These are phyloP conservation scores for Wickerhamomyces strasburgensis DNA, from an alignment of 805 yeast species.

Conservation along the genomic window DNA sequence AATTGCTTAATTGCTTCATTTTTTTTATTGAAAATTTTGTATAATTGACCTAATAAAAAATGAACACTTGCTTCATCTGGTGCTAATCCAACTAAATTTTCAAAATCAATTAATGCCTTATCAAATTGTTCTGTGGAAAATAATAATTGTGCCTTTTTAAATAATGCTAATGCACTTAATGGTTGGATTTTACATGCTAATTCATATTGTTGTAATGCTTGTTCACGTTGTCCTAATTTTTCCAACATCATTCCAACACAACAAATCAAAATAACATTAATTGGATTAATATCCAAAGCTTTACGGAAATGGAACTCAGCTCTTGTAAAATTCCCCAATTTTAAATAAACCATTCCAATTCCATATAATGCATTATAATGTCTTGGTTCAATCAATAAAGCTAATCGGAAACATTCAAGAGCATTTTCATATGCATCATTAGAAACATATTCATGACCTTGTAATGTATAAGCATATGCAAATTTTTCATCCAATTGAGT, in stretches of 20 bases:
- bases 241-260: conserved; percentile 94
- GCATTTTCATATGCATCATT: conserved; percentile 92
- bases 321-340: conserved; percentile 74
- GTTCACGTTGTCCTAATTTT: conserved; percentile 57
- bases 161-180: conserved; percentile 75
- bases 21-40: conserved; percentile 68
- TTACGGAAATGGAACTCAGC: conserved; percentile 86
- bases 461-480: conserved; percentile 86
- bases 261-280: conserved; percentile 81
- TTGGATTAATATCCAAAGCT: conserved; percentile 86
- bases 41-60: conserved; percentile 80
- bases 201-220: conserved; percentile 78
- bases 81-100: conserved; percentile 64
- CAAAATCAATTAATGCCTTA: conserved; percentile 71
- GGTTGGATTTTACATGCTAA: conserved; percentile 84
- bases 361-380: conserved; percentile 96
- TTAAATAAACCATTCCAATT: conserved; percentile 87
- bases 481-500: conserved; percentile 60
- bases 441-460: conserved; percentile 87
- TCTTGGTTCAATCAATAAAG: conserved; percentile 68
- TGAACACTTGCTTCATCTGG: conserved; percentile 96
- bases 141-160: conserved; percentile 80
- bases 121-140: conserved; percentile 66
- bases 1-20: conserved; percentile 78
- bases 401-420: conserved; percentile 71